Conservation (phyloP, 1,284 basidiomycete species). For the Rugosomyces carneus region DNA sequence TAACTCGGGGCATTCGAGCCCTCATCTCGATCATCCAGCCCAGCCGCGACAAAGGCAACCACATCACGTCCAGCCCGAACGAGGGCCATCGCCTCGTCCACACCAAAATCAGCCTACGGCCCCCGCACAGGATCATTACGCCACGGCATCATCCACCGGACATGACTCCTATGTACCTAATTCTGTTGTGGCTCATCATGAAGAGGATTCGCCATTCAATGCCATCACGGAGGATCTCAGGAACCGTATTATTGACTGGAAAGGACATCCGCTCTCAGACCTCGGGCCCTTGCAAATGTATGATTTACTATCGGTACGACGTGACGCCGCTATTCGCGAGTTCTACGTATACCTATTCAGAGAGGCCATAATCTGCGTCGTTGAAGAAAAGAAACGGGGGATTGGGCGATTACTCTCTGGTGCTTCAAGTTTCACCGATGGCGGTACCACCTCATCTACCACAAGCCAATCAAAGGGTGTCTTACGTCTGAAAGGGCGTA, state of each 20-base stretch:
- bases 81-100: conserved; percentile 22
- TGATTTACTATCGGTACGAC: conserved; percentile 83
- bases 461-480: conserved; percentile 61
- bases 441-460: conserved; percentile 36
- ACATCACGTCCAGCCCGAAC: conserved; percentile 16
- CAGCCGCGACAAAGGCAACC: conserved; percentile 23
- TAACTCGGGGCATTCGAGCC: conserved; percentile 33
- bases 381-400: conserved; percentile 86
- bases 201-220: conserved; percentile 67
- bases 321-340: conserved; percentile 82
- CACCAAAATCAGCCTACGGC: conserved; percentile 24
- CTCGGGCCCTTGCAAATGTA: conserved; percentile 89
- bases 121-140: conserved; percentile 25
- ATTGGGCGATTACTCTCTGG: conserved; percentile 66
- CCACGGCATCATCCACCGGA: conserved; percentile 26
- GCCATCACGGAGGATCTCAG: conserved; percentile 84
- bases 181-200: conserved; percentile 29
- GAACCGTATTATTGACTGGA: conserved; percentile 89
- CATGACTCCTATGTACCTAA: conserved; percentile 24
- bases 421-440: conserved; percentile 44
- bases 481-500: conserved; percentile 88
- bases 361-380: conserved; percentile 93
- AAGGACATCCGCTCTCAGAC: conserved; percentile 81
- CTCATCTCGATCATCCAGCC: conserved; percentile 25
- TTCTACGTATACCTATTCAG: conserved; percentile 96